These are phyloP conservation scores for Elsinoe fawcettii DNA, from an alignment of 2,329 filamentous ascomycete species.

Conservation along the genomic window DNA sequence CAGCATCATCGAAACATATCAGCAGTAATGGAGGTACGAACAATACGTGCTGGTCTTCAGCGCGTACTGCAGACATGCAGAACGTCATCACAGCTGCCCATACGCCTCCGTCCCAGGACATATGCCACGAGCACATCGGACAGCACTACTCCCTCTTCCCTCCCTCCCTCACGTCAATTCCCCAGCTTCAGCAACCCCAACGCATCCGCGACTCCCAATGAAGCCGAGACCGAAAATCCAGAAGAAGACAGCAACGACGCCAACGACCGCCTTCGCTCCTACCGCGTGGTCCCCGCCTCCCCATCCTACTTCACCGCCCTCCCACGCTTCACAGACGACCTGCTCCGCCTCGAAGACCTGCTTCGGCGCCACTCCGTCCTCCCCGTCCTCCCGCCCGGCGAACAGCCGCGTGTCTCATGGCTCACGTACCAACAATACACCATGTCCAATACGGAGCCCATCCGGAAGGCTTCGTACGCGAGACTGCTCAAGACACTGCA, in stretches of 20 bases:
- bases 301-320: conserved; percentile 92
- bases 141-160: conserved; percentile 20
- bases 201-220: conserved; percentile 20
- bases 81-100: conserved; percentile 19
- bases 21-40: conserved; percentile 25
- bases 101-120: conserved; percentile 20
- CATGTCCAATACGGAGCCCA: conserved; percentile 58
- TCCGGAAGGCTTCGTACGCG: conserved; percentile 71
- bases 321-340: conserved; percentile 77
- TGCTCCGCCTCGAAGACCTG: conserved; percentile 65
- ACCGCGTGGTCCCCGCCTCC: conserved; percentile 73
- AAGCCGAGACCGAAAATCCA: conserved; percentile 16
- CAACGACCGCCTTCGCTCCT: conserved; percentile 25
- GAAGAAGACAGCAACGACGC: conserved; percentile 12
- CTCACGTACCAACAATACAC: conserved; percentile 70
- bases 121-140: conserved; percentile 24
- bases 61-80: conserved; percentile 23
- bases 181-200: conserved; percentile 22
- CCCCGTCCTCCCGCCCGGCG: conserved; percentile 56
- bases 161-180: conserved; percentile 26
- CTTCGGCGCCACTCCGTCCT: conserved; percentile 64
- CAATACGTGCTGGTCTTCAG: conserved; percentile 26
- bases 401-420: conserved; percentile 72
- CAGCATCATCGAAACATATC: not conserved
- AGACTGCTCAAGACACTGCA: conserved; percentile 68